A percentile compares a stretch with the other conserved stretches of the same genome.
phyloP scores from a whole-genome alignment of 257 asterid species.

The Craterostigma plantagineum region DNA sequence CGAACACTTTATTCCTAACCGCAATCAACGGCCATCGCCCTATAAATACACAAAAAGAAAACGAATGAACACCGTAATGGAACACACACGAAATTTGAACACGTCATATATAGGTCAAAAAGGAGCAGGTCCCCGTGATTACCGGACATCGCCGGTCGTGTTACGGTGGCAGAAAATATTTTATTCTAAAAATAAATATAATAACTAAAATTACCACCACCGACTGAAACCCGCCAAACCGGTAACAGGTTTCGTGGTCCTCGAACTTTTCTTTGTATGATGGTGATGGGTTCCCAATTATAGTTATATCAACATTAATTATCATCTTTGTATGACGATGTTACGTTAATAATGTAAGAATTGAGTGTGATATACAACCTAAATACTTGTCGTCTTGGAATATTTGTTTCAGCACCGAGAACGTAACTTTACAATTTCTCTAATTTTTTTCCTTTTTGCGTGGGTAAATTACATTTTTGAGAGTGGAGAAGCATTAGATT shows the following conservation, averaged over 20 bases:
- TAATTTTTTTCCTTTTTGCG: no score
- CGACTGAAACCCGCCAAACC: not conserved
- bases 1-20: constrained; percentile 32
- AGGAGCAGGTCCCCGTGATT: constrained; percentile 26
- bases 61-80: not conserved
- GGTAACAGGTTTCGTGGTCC: constrained; percentile 3
- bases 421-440: no score
- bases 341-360: no score
- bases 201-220: not conserved
- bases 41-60: not conserved
- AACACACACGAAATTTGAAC: constrained; percentile 4
- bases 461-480: no score
- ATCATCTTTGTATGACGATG: no score
- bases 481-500: no score
- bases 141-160: constrained; percentile 38
- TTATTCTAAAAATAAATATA: not conserved
- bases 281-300: no score
- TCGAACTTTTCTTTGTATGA: no score
- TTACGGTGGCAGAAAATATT: constrained; percentile 25
- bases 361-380: no score
- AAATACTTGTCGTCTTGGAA: no score
- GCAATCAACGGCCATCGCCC: constrained; percentile 62
- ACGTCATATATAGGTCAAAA: constrained; percentile 26
- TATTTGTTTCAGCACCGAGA: no score
- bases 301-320: no score